These are phyloP conservation scores for Phoma sp. DNA, from an alignment of 2,329 filamentous ascomycete species.

Conservation along the genomic window DNA sequence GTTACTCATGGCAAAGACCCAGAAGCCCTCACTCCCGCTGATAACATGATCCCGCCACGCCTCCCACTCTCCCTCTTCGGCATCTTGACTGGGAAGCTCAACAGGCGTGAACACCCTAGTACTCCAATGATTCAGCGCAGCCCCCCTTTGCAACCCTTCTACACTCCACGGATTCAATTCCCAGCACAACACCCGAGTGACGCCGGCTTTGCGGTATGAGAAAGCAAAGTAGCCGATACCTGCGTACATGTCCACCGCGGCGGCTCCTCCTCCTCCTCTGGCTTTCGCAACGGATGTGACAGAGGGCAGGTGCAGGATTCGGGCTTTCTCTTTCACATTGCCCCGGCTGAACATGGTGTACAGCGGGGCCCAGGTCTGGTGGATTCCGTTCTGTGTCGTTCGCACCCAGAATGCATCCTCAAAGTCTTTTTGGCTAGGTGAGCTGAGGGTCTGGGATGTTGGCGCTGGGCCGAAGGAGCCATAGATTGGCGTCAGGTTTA, in stretches of 20 bases:
- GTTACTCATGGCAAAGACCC: conserved; percentile 54
- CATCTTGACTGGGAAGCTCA: not conserved
- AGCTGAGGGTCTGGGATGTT: conserved; percentile 23
- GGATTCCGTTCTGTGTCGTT: conserved; percentile 76
- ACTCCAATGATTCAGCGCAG: conserved; percentile 51
- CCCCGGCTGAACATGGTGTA: conserved; percentile 96
- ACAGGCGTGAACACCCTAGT: not conserved
- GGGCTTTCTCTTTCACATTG: conserved; percentile 87
- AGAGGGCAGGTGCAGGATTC: conserved; percentile 64
- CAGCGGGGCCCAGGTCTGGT: conserved; percentile 84
- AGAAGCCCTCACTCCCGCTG: conserved; percentile 26
- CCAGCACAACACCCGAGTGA: conserved; percentile 79
- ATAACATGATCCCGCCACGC: not conserved
- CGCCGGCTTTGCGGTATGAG: conserved; percentile 72
- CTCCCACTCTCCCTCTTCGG: not conserved
- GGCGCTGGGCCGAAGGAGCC: conserved; percentile 73
- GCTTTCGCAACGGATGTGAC: conserved; percentile 31
- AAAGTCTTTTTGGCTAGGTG: conserved; percentile 62
- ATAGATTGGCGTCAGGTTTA: conserved; percentile 71
- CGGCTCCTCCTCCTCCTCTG: not conserved
- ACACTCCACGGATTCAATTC: conserved; percentile 74
- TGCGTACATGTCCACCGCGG: conserved; percentile 79
- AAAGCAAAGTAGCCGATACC: conserved; percentile 96
- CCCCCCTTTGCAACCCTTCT: conserved; percentile 54
- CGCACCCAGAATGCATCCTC: conserved; percentile 77